Evolutionary conservation across 2,329 filamentous ascomycete genomes (phyloP), one percentile per base, ranked within the genome.

Genomic region (Phaeosphaeriaceae sp.): DNA sequence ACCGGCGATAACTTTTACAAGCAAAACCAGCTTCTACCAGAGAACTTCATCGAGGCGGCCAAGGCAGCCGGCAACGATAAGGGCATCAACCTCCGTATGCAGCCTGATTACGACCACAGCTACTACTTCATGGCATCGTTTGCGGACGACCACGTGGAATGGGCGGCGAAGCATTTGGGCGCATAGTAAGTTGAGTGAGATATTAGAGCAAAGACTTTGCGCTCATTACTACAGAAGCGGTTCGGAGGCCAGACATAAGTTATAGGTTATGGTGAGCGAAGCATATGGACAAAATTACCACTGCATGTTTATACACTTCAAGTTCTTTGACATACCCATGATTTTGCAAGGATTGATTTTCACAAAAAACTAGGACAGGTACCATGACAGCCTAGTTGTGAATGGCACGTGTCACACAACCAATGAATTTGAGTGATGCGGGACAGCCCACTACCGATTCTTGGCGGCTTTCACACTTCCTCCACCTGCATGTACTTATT

Each of bases 1-100:
- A 96, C 92, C 3, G 91, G 85, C 18, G 94, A 99, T 79, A 91
- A 93, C 76, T 99, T 97, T 75, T 97, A 97, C 79, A 93, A 96
- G 79, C 87, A 95, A 74, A 85, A 86, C 38, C 94, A 99, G 76
- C 81, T 99, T 48, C 82, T 97, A 34, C 94, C 93, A 0, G 94
- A 99, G 81, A 97, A 97, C 75, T 86, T 99, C 44, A 84, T 88
- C 59, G 82, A 85, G 65, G 92, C 89, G 11, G 91, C 87, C 50
- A 87, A 90, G 77, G 86, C 88, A 59, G 83, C 85, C 20, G 90
- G 90, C 16, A 81, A 91, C 43, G 77, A 80, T 52, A 80, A 84
- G 50, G 89, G 88, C 8, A 77, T 97, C 55, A 84, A 84, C 45
- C 77, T 97, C 56, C 84, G 93, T 66, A 94, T 93, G 79, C 93